Evolutionary conservation across 495 filamentous ascomycete species (phyloP).

Genomic region (Astrocystis sublimbata): DNA sequence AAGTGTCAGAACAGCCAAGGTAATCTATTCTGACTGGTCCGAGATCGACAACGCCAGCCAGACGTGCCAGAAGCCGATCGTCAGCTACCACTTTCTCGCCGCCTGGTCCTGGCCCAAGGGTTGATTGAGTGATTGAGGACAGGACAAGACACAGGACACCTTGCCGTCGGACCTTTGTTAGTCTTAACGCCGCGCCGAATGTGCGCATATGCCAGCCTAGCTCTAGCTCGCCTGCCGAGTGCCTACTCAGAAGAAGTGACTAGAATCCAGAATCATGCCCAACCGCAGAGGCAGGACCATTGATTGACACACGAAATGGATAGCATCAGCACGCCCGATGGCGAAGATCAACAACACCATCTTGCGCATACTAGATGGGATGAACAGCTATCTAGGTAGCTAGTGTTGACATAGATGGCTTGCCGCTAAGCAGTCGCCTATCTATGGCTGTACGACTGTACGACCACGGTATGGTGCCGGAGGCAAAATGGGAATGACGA

Average conservation of each 20-base stretch:
- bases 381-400: not conserved
- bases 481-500: not conserved
- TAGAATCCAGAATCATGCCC: slow-evolving; percentile 8
- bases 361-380: slow-evolving; percentile 9
- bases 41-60: slow-evolving; percentile 14
- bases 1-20: slow-evolving; percentile 10
- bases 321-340: slow-evolving; percentile 4
- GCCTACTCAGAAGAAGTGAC: not conserved
- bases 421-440: not conserved
- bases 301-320: not conserved
- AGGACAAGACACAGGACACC: too few relatives aligned
- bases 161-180: not conserved
- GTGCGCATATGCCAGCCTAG: too few relatives aligned
- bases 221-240: too few relatives aligned
- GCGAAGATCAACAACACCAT: not conserved
- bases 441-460: not conserved
- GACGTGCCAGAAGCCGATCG: slow-evolving; percentile 11
- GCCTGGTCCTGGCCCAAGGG: not conserved
- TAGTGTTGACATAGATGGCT: not conserved
- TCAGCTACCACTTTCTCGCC: slow-evolving; percentile 8
- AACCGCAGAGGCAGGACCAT: not conserved
- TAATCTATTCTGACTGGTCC: slow-evolving; percentile 9
- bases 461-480: not conserved
- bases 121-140: too few relatives aligned
- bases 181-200: not conserved